These are phyloP conservation scores for Phytophthora podocarpi DNA, from an alignment of 352 stramenopile species.

Conservation along the genomic window DNA sequence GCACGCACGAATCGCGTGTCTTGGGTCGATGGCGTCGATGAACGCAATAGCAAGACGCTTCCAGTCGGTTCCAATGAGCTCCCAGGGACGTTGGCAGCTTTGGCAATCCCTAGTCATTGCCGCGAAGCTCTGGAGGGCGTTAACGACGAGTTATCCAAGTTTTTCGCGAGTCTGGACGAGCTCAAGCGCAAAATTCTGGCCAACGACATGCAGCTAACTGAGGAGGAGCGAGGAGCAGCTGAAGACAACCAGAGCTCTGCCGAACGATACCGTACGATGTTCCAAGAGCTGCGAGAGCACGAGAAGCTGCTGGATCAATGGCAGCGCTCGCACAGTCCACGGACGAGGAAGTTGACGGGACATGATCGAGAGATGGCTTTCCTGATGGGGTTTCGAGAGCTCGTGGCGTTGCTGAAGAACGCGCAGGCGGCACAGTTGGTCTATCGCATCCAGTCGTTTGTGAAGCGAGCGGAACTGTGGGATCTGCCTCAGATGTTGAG, in stretches of 20 bases:
- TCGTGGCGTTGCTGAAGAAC: slow-evolving; percentile 66
- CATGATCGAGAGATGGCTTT: slow-evolving; percentile 69
- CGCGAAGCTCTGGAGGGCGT: slow-evolving; percentile 53
- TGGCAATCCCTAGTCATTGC: slow-evolving; percentile 30
- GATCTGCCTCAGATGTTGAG: slow-evolving; percentile 55
- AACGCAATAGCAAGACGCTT: slow-evolving; percentile 6
- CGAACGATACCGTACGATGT: slow-evolving; percentile 40
- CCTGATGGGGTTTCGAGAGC: slow-evolving; percentile 58
- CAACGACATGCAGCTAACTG: slow-evolving; percentile 32
- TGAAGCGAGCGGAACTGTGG: slow-evolving; percentile 65
- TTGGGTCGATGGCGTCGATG: slow-evolving; percentile 69
- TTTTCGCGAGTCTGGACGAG: slow-evolving; percentile 43
- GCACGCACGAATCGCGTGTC: slow-evolving; percentile 69
- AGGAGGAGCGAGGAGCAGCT: slow-evolving; percentile 5
- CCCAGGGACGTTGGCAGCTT: slow-evolving; percentile 3
- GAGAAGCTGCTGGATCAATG: slow-evolving; percentile 47
- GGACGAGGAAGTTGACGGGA: slow-evolving; percentile 32
- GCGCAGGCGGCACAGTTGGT: slow-evolving; percentile 67
- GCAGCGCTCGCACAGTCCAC: slow-evolving; percentile 41
- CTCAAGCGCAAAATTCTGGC: slow-evolving; percentile 52
- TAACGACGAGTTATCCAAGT: slow-evolving; percentile 37
- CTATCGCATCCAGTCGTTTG: slow-evolving; percentile 82
- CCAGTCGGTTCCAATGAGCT: not conserved
- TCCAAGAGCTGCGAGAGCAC: slow-evolving; percentile 53
- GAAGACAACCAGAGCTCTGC: not conserved